Conservation (phyloP, 768 basidiomycete genomes). For the Pleurotus platypus region DNA sequence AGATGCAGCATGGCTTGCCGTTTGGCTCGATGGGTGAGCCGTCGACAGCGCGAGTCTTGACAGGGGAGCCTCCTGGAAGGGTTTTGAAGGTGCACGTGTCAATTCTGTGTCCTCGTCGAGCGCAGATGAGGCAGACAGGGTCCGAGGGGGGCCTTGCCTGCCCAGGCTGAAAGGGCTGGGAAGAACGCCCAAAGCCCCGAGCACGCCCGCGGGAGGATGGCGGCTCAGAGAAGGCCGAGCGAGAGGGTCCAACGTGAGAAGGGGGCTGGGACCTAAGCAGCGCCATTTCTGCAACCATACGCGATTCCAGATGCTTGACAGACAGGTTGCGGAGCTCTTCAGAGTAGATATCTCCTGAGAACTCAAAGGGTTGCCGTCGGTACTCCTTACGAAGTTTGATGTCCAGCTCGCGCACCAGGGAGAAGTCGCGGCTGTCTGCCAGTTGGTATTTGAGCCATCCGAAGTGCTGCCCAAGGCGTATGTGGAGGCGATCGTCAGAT, state of each 20-base stretch:
- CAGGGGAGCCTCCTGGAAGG: not conserved
- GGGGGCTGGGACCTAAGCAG: not conserved
- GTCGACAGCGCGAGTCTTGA: too few species aligned
- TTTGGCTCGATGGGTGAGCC: too few species aligned
- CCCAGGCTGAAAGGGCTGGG: conserved; percentile 3
- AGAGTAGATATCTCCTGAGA: not conserved
- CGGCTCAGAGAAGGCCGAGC: not conserved
- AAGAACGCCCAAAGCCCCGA: not conserved
- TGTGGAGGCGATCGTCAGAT: not conserved
- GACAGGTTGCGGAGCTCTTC: not conserved
- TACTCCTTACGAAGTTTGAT: not conserved
- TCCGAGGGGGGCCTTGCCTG: conserved; percentile 8
- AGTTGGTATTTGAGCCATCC: not conserved
- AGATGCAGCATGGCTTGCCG: too few species aligned
- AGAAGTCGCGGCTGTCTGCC: not conserved
- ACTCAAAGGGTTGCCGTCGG: not conserved
- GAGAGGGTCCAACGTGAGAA: not conserved
- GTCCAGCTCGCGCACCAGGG: not conserved
- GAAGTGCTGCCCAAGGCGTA: not conserved
- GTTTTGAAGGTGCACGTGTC: not conserved
- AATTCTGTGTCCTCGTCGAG: conserved; percentile 1
- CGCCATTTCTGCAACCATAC: not conserved
- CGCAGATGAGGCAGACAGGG: conserved; percentile 10
- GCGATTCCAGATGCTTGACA: not conserved
- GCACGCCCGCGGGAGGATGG: not conserved